Conservation (phyloP, 805 yeast genomes). For the Pichia sporocuriosa region DNA sequence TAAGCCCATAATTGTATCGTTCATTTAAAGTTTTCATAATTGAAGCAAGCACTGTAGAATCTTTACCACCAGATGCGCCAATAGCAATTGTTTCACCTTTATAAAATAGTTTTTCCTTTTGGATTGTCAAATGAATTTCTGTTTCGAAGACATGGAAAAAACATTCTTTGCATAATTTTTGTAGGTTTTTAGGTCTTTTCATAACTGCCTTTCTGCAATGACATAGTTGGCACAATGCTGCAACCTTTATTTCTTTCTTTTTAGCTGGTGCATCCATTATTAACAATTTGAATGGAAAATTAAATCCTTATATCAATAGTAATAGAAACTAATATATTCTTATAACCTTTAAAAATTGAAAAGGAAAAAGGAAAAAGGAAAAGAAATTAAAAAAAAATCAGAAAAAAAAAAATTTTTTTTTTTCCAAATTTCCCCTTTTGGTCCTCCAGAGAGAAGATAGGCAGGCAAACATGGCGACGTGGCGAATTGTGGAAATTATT, state of each 20-base stretch:
- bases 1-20: conserved; percentile 80
- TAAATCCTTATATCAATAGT: too few relatives aligned
- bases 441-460: too few relatives aligned
- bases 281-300: too few relatives aligned
- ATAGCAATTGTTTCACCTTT: conserved; percentile 88
- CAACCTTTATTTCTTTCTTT: conserved; percentile 29
- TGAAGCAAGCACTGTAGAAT: conserved; percentile 90
- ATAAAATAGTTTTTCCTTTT: conserved; percentile 57
- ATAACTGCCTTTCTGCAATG: conserved; percentile 75
- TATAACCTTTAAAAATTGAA: too few relatives aligned
- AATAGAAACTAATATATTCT: too few relatives aligned
- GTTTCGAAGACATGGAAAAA: conserved; percentile 88
- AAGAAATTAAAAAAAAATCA: too few relatives aligned
- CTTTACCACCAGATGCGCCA: conserved; percentile 99
- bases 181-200: conserved; percentile 87
- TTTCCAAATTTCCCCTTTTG: not conserved
- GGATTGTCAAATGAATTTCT: conserved; percentile 88
- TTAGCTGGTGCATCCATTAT: too few relatives aligned
- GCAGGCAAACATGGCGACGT: too few relatives aligned
- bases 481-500: not conserved
- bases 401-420: not conserved
- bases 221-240: conserved; percentile 74
- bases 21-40: conserved; percentile 83
- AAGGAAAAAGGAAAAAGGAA: too few relatives aligned
- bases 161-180: conserved; percentile 84